Conservation (phyloP, 2,329 filamentous ascomycete species). For the Paraphoma sp. region DNA sequence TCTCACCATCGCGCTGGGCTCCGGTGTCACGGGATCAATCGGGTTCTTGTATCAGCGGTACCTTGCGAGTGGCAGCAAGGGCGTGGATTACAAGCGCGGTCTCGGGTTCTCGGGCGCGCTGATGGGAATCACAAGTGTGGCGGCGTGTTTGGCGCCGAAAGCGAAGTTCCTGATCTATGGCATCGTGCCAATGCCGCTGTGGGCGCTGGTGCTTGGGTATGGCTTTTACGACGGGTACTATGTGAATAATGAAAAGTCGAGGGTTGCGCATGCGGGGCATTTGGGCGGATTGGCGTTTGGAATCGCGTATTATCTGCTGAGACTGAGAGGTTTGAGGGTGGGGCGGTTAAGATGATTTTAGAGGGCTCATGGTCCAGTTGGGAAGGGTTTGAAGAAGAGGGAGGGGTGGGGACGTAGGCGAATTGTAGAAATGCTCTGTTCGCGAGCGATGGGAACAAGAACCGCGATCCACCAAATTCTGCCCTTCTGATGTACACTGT, state of each 20-base stretch:
- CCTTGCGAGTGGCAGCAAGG: slow-evolving; percentile 3
- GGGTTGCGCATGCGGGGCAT: slow-evolving; percentile 53
- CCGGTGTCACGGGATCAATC: slow-evolving; percentile 31
- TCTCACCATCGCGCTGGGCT: slow-evolving; percentile 37
- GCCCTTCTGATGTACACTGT: no score
- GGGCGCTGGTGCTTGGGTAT: slow-evolving; percentile 44
- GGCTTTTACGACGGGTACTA: slow-evolving; percentile 49
- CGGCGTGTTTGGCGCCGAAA: slow-evolving; percentile 48
- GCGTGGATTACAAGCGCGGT: slow-evolving; percentile 13
- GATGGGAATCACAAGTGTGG: slow-evolving; percentile 49
- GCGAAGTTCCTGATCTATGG: slow-evolving; percentile 43
- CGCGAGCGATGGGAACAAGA: no score
- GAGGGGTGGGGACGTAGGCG: neutral
- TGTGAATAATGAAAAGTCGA: slow-evolving; percentile 35
- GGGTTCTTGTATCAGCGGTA: slow-evolving; percentile 23
- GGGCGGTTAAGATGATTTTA: neutral
- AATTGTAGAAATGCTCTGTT: no score
- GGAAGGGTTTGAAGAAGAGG: neutral
- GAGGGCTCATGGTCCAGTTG: neutral
- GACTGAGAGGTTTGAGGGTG: slow-evolving; percentile 21
- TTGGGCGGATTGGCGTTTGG: slow-evolving; percentile 54
- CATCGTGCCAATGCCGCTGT: slow-evolving; percentile 51
- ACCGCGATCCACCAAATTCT: no score
- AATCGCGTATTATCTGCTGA: slow-evolving; percentile 34
- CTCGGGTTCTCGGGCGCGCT: slow-evolving; percentile 50